Percentiles rank a stretch among this genome's conserved stretches.
phyloP scores from a whole-genome alignment of 805 yeast genomes.

The Geotrichum ghanense region DNA sequence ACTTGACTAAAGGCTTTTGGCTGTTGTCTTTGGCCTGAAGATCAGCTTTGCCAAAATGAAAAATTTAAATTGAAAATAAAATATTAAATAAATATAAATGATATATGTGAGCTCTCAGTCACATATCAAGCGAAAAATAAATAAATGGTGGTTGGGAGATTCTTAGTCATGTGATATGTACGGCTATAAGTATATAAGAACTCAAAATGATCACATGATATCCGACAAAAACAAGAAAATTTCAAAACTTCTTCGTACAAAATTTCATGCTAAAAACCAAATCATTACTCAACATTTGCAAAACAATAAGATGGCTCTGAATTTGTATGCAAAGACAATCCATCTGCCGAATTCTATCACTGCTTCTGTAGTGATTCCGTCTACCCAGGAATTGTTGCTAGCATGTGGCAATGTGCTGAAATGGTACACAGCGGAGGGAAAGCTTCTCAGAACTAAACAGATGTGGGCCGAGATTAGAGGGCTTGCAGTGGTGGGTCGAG shows the following conservation, averaged over 20 bases:
- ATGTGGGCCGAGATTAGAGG: not conserved
- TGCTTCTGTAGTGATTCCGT: not conserved
- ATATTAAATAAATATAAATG: too few species aligned
- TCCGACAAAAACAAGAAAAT: too few species aligned
- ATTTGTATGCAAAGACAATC: not conserved
- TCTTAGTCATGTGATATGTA: too few species aligned
- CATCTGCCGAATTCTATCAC: not conserved
- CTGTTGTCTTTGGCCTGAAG: too few species aligned
- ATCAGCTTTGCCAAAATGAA: too few species aligned
- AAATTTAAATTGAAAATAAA: too few species aligned
- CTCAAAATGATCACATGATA: not conserved
- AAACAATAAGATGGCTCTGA: not conserved
- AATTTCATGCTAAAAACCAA: too few species aligned
- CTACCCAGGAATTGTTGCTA: not conserved
- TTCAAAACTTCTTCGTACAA: too few species aligned
- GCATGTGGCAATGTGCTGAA: constrained; percentile 1
- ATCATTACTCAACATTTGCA: not conserved
- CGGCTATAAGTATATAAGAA: not conserved
- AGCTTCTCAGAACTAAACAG: not conserved
- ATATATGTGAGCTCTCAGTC: too few species aligned
- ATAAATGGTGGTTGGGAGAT: too few species aligned
- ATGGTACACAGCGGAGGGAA: not conserved
- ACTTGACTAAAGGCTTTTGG: not conserved
- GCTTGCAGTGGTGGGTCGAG: not conserved
- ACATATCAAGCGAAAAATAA: too few species aligned